Conservation (phyloP, 1,284 basidiomycete genomes). For the Sanguinoderma infundibulare region DNA sequence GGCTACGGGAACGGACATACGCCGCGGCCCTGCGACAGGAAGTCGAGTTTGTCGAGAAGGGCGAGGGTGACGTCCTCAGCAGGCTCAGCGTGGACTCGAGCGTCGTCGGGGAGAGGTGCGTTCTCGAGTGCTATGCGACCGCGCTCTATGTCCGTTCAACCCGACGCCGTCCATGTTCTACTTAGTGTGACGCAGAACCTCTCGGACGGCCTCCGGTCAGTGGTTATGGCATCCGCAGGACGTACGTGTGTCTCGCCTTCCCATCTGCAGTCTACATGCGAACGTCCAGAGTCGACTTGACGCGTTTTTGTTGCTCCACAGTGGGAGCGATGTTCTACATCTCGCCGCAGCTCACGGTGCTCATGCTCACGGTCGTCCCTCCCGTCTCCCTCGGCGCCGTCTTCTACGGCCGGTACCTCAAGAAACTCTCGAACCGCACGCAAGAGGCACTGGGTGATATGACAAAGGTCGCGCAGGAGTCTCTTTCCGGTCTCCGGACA, state of each 20-base stretch:
- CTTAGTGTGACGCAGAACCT: conserved; percentile 88
- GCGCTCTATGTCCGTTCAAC: no score
- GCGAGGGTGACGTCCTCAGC: conserved; percentile 94
- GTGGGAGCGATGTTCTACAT: conserved; percentile 97
- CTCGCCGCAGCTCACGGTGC: conserved; percentile 85
- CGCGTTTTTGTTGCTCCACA: conserved; percentile 30
- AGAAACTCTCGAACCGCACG: conserved; percentile 88
- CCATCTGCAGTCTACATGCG: background rate
- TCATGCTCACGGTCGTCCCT: conserved; percentile 95
- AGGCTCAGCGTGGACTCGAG: conserved; percentile 91
- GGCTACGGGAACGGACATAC: conserved; percentile 86
- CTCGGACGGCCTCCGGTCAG: conserved; percentile 86
- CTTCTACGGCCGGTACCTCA: conserved; percentile 94
- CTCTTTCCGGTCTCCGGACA: conserved; percentile 91
- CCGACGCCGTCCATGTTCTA: background rate
- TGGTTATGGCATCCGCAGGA: conserved; percentile 90
- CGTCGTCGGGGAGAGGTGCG: conserved; percentile 92
- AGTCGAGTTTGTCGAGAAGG: conserved; percentile 90
- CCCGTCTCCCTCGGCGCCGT: conserved; percentile 95
- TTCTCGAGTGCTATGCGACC: conserved; percentile 7
- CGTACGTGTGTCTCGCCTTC: conserved; percentile 57
- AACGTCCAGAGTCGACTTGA: background rate
- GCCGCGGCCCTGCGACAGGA: conserved; percentile 85
- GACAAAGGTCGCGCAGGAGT: conserved; percentile 93
- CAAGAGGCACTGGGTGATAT: conserved; percentile 95